Conservation (phyloP, 768 basidiomycete species). For the Lyophyllum decastes region DNA sequence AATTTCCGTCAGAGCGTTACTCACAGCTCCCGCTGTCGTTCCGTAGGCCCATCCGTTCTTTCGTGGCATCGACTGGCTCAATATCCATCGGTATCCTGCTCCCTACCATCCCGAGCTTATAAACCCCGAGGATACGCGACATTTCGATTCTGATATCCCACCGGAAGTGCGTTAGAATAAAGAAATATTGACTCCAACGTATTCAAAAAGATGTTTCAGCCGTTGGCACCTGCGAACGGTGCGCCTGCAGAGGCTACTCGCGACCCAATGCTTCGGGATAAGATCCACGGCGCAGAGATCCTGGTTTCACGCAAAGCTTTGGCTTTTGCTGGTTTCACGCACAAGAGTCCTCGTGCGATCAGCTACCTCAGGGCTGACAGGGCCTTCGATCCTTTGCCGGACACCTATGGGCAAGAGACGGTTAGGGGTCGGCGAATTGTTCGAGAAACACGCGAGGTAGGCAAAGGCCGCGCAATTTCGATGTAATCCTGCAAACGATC, state of each 20-base stretch:
- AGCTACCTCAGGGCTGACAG: slow-evolving; percentile 76
- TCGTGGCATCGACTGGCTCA: slow-evolving; percentile 85
- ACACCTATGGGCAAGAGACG: slow-evolving; percentile 49
- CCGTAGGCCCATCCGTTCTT: slow-evolving; percentile 86
- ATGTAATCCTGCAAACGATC: slow-evolving; percentile 48
- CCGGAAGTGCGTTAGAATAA: slow-evolving; percentile 63
- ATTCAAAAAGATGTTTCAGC: slow-evolving; percentile 51
- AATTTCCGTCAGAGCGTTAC: slow-evolving; percentile 1
- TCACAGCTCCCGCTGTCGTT: slow-evolving; percentile 10
- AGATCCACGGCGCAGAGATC: slow-evolving; percentile 82
- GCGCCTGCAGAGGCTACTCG: slow-evolving; percentile 81
- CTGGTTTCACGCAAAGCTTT: slow-evolving; percentile 89
- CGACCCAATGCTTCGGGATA: slow-evolving; percentile 87
- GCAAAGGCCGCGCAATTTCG: slow-evolving; percentile 81
- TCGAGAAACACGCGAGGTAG: slow-evolving; percentile 61
- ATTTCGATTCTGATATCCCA: slow-evolving; percentile 95
- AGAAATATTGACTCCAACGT: not conserved
- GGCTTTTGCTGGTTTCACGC: slow-evolving; percentile 90
- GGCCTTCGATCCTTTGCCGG: slow-evolving; percentile 61
- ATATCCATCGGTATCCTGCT: slow-evolving; percentile 79
- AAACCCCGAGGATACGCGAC: slow-evolving; percentile 84
- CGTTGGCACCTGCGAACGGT: slow-evolving; percentile 87
- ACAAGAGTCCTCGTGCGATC: slow-evolving; percentile 83
- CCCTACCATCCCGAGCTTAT: slow-evolving; percentile 88
- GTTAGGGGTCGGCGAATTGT: slow-evolving; percentile 67